Percentiles rank a stretch among this genome's conserved stretches.
Evolutionary conservation across 1,139 yeast species (phyloP).

Genomic region (Citeromyces hawaiiensis): DNA sequence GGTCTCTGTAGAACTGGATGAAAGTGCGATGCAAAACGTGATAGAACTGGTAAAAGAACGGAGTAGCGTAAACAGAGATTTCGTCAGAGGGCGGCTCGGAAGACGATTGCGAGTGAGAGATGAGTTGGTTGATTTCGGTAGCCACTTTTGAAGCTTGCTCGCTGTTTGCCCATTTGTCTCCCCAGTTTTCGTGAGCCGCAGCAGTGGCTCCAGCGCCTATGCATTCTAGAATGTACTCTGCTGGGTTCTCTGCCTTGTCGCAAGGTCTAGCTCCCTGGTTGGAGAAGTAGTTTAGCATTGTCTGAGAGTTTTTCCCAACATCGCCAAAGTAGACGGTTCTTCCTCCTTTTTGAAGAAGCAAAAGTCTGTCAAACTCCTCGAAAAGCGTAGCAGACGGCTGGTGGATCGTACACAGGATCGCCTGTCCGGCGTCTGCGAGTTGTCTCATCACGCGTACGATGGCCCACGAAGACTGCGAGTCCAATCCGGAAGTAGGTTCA

Average conservation of each 20-base stretch:
- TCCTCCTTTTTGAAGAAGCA: constrained; percentile 34
- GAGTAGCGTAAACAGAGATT: constrained; percentile 18
- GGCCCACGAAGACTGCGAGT: constrained; percentile 43
- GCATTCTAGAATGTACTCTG: constrained; percentile 38
- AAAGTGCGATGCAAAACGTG: constrained; percentile 26
- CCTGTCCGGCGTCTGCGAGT: constrained; percentile 36
- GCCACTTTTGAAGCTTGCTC: constrained; percentile 14
- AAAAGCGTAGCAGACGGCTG: constrained; percentile 47
- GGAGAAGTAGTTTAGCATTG: constrained; percentile 36
- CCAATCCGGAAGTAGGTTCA: constrained; percentile 41
- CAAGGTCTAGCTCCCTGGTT: constrained; percentile 39
- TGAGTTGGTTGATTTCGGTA: constrained; percentile 11
- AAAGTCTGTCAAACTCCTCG: constrained; percentile 31
- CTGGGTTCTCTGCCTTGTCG: constrained; percentile 33
- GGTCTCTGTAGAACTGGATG: constrained; percentile 35
- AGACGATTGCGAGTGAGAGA: background rate
- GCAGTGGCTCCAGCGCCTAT: constrained; percentile 54
- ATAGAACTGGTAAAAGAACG: constrained; percentile 23
- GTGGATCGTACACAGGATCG: constrained; percentile 43
- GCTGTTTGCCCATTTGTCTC: constrained; percentile 29
- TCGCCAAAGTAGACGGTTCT: constrained; percentile 50
- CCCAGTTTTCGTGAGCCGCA: constrained; percentile 29
- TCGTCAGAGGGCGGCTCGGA: constrained; percentile 1
- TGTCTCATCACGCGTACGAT: constrained; percentile 29
- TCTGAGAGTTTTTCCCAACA: constrained; percentile 35